These are phyloP conservation scores for Inga oerstediana DNA, from an alignment of 306 rosid species.

Conservation along the genomic window DNA sequence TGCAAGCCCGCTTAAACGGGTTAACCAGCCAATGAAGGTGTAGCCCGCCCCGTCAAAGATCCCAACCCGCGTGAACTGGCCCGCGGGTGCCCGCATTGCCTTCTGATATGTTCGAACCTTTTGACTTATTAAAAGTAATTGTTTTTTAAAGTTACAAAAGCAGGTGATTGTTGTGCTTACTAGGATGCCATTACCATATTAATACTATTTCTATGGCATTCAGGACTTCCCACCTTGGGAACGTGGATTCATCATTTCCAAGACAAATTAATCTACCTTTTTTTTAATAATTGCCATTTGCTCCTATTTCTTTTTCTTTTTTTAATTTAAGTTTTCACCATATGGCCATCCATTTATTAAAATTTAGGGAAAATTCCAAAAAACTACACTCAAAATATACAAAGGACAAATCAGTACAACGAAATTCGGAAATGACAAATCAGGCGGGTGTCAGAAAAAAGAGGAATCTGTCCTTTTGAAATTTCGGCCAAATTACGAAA, in stretches of 20 bases:
- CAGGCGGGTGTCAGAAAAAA: no score
- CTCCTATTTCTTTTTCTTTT: neutral
- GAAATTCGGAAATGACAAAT: no score
- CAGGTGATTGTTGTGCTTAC: neutral
- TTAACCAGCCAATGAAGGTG: no score
- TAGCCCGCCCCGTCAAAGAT: no score
- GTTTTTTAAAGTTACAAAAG: neutral
- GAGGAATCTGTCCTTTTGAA: no score
- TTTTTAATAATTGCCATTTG: neutral
- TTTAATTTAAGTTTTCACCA: neutral
- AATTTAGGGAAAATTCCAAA: no score
- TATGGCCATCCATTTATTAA: constrained; percentile 34
- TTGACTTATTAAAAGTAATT: neutral
- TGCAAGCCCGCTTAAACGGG: no score
- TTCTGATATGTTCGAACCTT: neutral
- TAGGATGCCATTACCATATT: neutral
- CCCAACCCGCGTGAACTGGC: no score
- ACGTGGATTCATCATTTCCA: neutral
- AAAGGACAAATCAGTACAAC: no score
- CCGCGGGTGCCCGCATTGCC: no score
- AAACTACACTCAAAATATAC: no score
- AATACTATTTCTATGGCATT: neutral
- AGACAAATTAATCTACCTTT: constrained; percentile 39
- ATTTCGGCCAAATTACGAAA: no score
- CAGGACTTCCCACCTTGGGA: constrained; percentile 29